Evolutionary conservation across 2,329 filamentous ascomycete genomes (phyloP).

Genomic region (Epichloe brachyelytri): DNA sequence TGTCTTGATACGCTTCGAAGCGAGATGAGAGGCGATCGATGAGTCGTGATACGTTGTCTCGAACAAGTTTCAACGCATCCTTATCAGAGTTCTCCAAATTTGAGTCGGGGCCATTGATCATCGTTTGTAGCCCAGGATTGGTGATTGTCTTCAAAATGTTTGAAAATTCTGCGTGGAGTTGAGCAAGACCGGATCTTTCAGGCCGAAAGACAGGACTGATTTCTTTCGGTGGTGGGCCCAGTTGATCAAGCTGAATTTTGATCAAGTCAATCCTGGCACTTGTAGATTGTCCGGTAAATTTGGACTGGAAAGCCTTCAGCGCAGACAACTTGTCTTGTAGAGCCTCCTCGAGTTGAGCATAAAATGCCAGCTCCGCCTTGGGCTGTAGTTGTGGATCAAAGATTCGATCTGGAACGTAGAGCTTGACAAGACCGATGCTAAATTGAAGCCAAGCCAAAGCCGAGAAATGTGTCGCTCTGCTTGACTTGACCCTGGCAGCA

Average conservation of each 20-base stretch:
- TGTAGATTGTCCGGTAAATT: conserved; percentile 53
- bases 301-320: conserved; percentile 50
- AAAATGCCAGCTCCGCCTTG: conserved; percentile 50
- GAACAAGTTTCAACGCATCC: conserved; percentile 35
- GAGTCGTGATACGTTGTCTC: conserved; percentile 51
- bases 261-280: conserved; percentile 55
- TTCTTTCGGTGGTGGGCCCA: conserved; percentile 55
- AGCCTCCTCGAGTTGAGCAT: conserved; percentile 38
- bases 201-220: conserved; percentile 61
- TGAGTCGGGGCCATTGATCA: conserved; percentile 9
- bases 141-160: conserved; percentile 58
- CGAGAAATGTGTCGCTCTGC: conserved; percentile 18
- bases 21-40: conserved; percentile 54
- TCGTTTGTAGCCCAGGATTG: conserved; percentile 17
- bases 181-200: conserved; percentile 48
- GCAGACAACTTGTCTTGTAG: conserved; percentile 45
- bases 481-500: conserved; percentile 9
- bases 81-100: conserved; percentile 9
- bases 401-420: conserved; percentile 76
- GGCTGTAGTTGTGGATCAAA: conserved; percentile 67
- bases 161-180: conserved; percentile 72
- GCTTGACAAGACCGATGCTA: conserved; percentile 56
- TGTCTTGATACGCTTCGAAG: conserved; percentile 74
- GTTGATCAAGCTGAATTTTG: conserved; percentile 43
- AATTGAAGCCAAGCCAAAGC: conserved; percentile 62